Conservation (phyloP, 441 rosid species). For the Iberis amara region DNA sequence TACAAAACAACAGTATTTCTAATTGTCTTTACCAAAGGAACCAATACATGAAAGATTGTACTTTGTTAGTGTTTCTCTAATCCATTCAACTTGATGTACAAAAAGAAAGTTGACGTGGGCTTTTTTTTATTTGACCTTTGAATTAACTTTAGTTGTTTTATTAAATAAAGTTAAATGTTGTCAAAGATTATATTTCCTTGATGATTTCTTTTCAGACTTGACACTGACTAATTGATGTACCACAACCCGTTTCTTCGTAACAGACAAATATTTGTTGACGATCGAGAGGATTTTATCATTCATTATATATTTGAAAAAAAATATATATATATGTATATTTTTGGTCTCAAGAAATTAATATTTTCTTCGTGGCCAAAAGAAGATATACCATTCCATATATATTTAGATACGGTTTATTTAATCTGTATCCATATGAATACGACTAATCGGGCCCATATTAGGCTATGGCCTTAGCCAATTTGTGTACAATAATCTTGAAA, state of each 20-base stretch:
- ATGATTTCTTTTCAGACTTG: slow-evolving; percentile 18
- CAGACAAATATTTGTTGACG: too few species aligned
- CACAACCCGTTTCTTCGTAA: slow-evolving; percentile 22
- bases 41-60: too few species aligned
- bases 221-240: slow-evolving; percentile 18
- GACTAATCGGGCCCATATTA: slow-evolving; percentile 29
- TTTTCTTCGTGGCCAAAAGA: slow-evolving; percentile 20
- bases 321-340: not conserved
- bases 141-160: slow-evolving; percentile 6
- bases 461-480: slow-evolving; percentile 18
- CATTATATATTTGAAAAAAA: slow-evolving; percentile 11
- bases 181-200: slow-evolving; percentile 17
- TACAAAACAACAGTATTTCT: too few species aligned
- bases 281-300: too few species aligned
- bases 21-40: too few species aligned
- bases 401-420: slow-evolving; percentile 19
- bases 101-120: slow-evolving; percentile 1
- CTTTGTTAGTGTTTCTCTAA: slow-evolving; percentile 16
- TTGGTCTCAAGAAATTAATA: slow-evolving; percentile 21
- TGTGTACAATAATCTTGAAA: slow-evolving; percentile 14
- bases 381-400: slow-evolving; percentile 27
- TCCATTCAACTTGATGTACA: slow-evolving; percentile 13
- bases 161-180: slow-evolving; percentile 14
- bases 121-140: slow-evolving; percentile 4
- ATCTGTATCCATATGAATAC: slow-evolving; percentile 25